Evolutionary conservation across 2,329 filamentous ascomycete species (phyloP).

Genomic region (Sphaceloma murrayae): DNA sequence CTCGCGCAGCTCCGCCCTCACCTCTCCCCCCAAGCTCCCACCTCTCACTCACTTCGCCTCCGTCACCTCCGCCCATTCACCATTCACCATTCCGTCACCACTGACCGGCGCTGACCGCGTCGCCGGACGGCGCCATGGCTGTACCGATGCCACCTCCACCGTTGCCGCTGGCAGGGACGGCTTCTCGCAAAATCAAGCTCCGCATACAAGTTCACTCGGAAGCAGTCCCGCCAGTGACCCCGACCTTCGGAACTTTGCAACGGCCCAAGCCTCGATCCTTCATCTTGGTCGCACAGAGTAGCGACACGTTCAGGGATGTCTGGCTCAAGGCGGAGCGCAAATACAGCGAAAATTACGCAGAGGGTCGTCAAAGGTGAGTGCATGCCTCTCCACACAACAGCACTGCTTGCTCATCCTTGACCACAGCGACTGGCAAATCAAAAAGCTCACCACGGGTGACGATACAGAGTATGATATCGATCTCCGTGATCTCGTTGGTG

Average conservation of each 20-base stretch:
- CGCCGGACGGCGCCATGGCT: no score
- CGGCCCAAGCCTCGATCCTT: conserved; percentile 18
- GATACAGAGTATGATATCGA: conserved; percentile 31
- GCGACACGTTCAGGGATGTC: conserved; percentile 27
- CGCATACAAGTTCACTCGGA: background rate
- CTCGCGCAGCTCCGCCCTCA: no score
- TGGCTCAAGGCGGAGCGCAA: conserved; percentile 28
- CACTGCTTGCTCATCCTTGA: conserved; percentile 19
- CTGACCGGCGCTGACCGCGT: no score
- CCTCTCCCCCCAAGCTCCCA: no score
- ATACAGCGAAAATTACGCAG: conserved; percentile 29
- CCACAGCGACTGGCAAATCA: conserved; percentile 28
- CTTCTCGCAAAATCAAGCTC: conserved; percentile 4
- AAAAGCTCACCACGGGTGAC: conserved; percentile 28
- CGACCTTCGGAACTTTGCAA: background rate
- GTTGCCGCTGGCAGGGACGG: no score
- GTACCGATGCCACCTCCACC: no score
- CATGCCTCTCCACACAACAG: background rate
- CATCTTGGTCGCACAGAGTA: conserved; percentile 24
- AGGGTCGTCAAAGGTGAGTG: conserved; percentile 12
- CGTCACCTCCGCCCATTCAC: no score
- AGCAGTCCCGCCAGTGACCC: background rate
- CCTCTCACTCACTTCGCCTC: no score
- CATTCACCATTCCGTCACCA: no score
- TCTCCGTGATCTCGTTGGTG: conserved; percentile 28